Conservation (phyloP, 768 basidiomycete genomes). For the Boletus bicolor region DNA sequence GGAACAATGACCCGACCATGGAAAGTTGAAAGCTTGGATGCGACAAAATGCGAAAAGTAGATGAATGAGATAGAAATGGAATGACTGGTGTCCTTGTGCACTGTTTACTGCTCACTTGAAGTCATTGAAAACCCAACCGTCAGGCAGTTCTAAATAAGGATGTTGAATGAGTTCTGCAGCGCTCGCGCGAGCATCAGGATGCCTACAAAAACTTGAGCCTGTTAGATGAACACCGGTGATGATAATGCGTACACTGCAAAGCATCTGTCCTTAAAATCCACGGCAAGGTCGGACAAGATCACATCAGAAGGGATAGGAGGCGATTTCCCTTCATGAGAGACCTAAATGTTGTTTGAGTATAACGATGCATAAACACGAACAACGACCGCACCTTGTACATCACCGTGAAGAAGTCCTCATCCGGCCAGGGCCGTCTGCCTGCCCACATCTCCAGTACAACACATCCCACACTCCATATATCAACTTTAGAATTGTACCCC, state of each 20-base stretch:
- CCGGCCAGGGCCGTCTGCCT: constrained; percentile 91
- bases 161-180: constrained; percentile 79
- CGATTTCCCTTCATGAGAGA: constrained; percentile 78
- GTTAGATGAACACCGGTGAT: not conserved
- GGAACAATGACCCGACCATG: constrained; percentile 23
- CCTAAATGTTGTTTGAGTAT: constrained; percentile 39
- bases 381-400: constrained; percentile 77
- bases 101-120: constrained; percentile 27
- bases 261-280: constrained; percentile 85
- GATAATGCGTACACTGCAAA: constrained; percentile 71
- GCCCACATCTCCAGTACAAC: constrained; percentile 99
- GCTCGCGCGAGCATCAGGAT: constrained; percentile 79
- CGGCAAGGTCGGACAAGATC: constrained; percentile 65
- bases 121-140: constrained; percentile 73
- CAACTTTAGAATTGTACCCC: constrained; percentile 95
- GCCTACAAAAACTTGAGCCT: constrained; percentile 39
- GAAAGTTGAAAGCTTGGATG: constrained; percentile 18
- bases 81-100: constrained; percentile 16
- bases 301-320: constrained; percentile 91
- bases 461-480: constrained; percentile 98
- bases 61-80: constrained; percentile 27
- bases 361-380: not conserved
- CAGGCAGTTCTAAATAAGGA: constrained; percentile 69
- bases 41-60: constrained; percentile 22
- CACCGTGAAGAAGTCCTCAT: constrained; percentile 85